Evolutionary conservation across 2,329 filamentous ascomycete species (phyloP), one percentile per base, ranked within the genome.

Genomic region (Lachnellula arida): DNA sequence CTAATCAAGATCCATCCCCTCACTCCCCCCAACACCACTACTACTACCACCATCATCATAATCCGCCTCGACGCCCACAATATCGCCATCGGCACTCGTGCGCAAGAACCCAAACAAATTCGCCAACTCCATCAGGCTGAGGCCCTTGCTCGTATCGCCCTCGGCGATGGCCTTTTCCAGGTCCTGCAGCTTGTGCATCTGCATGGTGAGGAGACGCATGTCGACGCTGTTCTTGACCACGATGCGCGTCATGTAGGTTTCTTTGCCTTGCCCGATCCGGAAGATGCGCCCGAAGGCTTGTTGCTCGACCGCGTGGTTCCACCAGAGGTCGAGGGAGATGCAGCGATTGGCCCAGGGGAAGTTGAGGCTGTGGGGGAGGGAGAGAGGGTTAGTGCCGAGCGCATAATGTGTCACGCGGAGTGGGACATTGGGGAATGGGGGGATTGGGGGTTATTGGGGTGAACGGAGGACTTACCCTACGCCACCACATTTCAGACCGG

Each of bases 211-310:
- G 3, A 91, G 73, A 0, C 76, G 72, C 9, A 78, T 73, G 56
- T 91, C 87, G 5, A 89, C 79, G 0, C 77, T 80, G 4, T 79
- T 73, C 1, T 73, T 69, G 0, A 84, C 74, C 0, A 83, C 70
- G 35, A 91, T 74, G 0, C 83, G 76, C 0, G 81, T 76, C 55
- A 88, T 78, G 11, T 81, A 73, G 0, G 85, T 85, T 35, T 81
- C 72, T 43, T 85, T 80, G 0, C 65, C 59, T 60, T 93, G 88
- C 0, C 86, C 86, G 2, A 85, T 82, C 5, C 88, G 78, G 62
- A 80, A 81, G 0, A 89, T 80, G 0, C 88, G 79, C 1, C 73
- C 73, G 40, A 78, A 78, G 0, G 81, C 85, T 63, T 90, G 87
- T n/a, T 82, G 72, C 61, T 90, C 85, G 2, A 69, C 66, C 4